Percentiles rank a stretch among this genome's conserved stretches.
Conservation (phyloP, 768 basidiomycete genomes). For the Boletus subparvulus region DNA sequence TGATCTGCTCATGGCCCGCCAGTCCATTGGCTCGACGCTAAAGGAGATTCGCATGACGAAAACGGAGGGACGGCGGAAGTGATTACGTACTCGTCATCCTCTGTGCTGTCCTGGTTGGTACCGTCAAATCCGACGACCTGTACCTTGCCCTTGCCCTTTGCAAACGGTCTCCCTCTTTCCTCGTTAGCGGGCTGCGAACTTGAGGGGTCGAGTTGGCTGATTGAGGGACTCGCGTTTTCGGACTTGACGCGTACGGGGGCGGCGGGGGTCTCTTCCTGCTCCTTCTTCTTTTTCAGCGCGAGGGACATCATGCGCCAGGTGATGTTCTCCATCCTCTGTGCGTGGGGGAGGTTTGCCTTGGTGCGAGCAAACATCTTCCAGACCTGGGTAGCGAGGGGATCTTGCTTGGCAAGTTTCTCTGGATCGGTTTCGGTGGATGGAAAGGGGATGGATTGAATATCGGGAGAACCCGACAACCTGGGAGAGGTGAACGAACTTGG, state of each 20-base stretch:
- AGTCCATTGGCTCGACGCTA: slow-evolving; percentile 78
- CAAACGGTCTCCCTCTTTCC: slow-evolving; percentile 70
- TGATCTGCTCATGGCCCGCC: slow-evolving; percentile 89
- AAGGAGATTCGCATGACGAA: slow-evolving; percentile 26
- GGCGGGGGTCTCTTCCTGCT: slow-evolving; percentile 49
- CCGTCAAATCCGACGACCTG: slow-evolving; percentile 83
- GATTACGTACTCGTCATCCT: slow-evolving; percentile 71
- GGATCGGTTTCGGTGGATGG: slow-evolving; percentile 51
- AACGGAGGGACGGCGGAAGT: slow-evolving; percentile 20
- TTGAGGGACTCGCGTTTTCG: slow-evolving; percentile 14
- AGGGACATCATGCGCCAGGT: slow-evolving; percentile 99
- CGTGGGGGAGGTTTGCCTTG: slow-evolving; percentile 86
- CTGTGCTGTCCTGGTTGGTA: slow-evolving; percentile 63
- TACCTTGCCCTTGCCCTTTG: slow-evolving; percentile 78
- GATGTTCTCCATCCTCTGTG: slow-evolving; percentile 95
- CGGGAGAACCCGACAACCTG: slow-evolving; percentile 65
- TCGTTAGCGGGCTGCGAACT: slow-evolving; percentile 29
- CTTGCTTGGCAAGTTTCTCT: slow-evolving; percentile 71
- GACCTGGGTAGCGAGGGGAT: slow-evolving; percentile 92
- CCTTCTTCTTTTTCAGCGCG: slow-evolving; percentile 85
- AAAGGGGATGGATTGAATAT: slow-evolving; percentile 47
- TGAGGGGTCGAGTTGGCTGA: slow-evolving; percentile 1
- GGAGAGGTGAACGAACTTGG: slow-evolving; percentile 65
- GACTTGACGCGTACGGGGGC: slow-evolving; percentile 20
- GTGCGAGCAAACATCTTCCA: slow-evolving; percentile 96